These are phyloP conservation scores for Pisolithus orientalis DNA, from an alignment of 768 basidiomycete genomes.

Conservation along the genomic window DNA sequence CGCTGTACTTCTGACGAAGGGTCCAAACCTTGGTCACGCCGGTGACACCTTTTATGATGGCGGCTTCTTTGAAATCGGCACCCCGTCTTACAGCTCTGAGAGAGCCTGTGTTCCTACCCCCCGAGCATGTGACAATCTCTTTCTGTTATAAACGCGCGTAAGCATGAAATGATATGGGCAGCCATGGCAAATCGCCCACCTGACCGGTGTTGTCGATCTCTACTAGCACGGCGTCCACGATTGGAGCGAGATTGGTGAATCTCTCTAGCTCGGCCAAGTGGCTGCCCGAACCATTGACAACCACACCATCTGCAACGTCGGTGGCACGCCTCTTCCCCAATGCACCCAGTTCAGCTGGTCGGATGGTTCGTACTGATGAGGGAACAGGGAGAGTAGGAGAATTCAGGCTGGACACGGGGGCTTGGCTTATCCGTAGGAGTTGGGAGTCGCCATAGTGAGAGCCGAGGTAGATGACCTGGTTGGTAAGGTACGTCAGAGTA, in stretches of 20 bases:
- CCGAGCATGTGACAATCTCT: slow-evolving; percentile 85
- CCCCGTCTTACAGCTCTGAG: slow-evolving; percentile 76
- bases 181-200: slow-evolving; percentile 30
- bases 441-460: slow-evolving; percentile 83
- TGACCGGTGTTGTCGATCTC: slow-evolving; percentile 69
- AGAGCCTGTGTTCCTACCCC: slow-evolving; percentile 69
- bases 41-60: slow-evolving; percentile 48
- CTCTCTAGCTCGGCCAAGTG: slow-evolving; percentile 57
- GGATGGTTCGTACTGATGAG: slow-evolving; percentile 37
- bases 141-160: slow-evolving; percentile 33
- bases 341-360: slow-evolving; percentile 28
- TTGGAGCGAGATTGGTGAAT: slow-evolving; percentile 77
- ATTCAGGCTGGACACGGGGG: slow-evolving; percentile 36
- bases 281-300: slow-evolving; percentile 48
- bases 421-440: slow-evolving; percentile 50
- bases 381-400: slow-evolving; percentile 49
- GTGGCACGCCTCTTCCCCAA: slow-evolving; percentile 33
- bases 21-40: slow-evolving; percentile 61
- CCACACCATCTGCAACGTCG: slow-evolving; percentile 32
- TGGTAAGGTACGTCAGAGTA: slow-evolving; percentile 64
- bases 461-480: slow-evolving; percentile 68
- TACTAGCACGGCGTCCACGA: slow-evolving; percentile 71
- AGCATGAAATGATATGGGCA: not conserved
- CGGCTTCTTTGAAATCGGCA: slow-evolving; percentile 68
- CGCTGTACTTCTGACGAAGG: slow-evolving; percentile 40